Evolutionary conservation across 257 asterid species (phyloP), one percentile per base, ranked within the genome.

Genomic region (Nicotiana obtusifolia): DNA sequence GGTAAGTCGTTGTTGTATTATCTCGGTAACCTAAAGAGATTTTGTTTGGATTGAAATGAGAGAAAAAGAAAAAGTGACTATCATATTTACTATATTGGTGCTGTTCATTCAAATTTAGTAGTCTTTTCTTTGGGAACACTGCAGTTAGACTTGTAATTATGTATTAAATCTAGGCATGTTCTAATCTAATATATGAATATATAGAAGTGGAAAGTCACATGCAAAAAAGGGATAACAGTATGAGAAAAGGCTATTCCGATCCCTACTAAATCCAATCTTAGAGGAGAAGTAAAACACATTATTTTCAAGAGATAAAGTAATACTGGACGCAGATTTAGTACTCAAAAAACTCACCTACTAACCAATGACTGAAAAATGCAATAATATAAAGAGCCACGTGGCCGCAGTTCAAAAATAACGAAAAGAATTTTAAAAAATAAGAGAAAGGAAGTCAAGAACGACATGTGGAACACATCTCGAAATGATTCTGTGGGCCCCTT

Each of bases 401-500:
- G 35, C 20, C 2, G 6, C 1, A 71, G 0, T 6, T 3, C 0
- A 3, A 11, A 44, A 71, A 13, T 20, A 54, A 69, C 41, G 4
- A n/a, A 14, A 52, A 14, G 7, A 56, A 7, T 20, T 64, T 28
- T 7, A 7, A 16, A 5, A 3, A 7, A 3, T 56, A 17, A 56
- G 7, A 56, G 22, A 57, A 28, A 68, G 31, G 10, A 26, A 69
- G 85, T 81, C 83, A 68, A 47, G 62, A 35, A 62, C 66, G 62
- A 85, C 71, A 30, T 19, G 83, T 66, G 81, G 57, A 61, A 66
- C 44, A 57, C 30, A 44, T 49, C 52, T 11, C 28, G 24, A 78
- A 69, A 68, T 78, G 79, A 82, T 82, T 85, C 81, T 28, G 79
- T 69, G 81, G 82, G 87, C 61, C 81, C 78, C 30, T 2, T 15